Conservation (phyloP, 345 rosid genomes). For the Citrus medica region DNA sequence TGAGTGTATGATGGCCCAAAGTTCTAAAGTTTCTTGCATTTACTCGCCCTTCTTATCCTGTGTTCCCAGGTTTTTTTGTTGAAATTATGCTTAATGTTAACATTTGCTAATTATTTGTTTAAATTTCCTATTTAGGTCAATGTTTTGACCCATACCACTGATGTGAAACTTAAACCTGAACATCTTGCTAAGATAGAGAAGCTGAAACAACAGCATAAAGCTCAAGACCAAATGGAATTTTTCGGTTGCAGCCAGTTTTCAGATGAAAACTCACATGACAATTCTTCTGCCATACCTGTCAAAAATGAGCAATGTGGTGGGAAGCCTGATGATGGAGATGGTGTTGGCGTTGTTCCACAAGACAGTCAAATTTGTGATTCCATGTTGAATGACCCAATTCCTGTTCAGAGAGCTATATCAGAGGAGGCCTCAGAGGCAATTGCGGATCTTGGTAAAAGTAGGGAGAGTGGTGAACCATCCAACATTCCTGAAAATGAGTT, state of each 20-base stretch:
- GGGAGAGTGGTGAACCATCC: slow-evolving; percentile 7
- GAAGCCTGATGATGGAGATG: neutral
- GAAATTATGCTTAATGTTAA: neutral
- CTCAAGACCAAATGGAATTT: slow-evolving; percentile 58
- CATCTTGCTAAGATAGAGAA: slow-evolving; percentile 14
- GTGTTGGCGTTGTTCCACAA: neutral
- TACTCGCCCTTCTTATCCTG: neutral
- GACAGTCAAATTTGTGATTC: neutral
- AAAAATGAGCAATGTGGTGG: neutral
- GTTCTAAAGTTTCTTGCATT: neutral
- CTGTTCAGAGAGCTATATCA: neutral
- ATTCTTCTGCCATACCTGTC: neutral
- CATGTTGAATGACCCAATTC: neutral
- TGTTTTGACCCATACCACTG: slow-evolving; percentile 58
- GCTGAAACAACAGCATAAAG: slow-evolving; percentile 39
- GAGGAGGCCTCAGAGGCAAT: slow-evolving; percentile 8
- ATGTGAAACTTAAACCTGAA: slow-evolving; percentile 20
- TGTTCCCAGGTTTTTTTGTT: neutral
- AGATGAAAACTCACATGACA: slow-evolving; percentile 9
- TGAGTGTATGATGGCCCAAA: neutral
- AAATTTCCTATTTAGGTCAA: slow-evolving; percentile 51
- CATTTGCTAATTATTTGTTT: neutral
- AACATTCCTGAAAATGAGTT: slow-evolving; percentile 1
- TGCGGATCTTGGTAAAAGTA: neutral
- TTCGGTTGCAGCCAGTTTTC: slow-evolving; percentile 21